A percentile compares a stretch with the other conserved stretches of the same genome.
These are phyloP conservation scores for Trichoderma asperellum DNA, from an alignment of 2,329 filamentous ascomycete genomes.

Conservation along the genomic window DNA sequence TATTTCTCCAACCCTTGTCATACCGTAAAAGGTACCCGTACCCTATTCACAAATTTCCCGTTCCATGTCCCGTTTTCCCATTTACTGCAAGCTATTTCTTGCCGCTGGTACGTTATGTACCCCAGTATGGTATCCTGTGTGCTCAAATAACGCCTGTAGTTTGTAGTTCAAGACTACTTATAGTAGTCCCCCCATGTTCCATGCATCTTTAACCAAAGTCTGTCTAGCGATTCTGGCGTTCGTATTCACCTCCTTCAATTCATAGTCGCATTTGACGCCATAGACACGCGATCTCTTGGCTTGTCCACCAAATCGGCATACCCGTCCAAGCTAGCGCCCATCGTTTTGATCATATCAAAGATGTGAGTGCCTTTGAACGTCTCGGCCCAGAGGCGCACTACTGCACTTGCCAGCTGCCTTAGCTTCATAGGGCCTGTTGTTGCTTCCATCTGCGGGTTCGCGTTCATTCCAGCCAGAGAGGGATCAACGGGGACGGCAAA, in stretches of 20 bases:
- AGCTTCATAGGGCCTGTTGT: constrained; percentile 55
- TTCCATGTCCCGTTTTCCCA: constrained; percentile 6
- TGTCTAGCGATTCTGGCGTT: background rate
- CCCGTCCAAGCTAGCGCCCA: constrained; percentile 60
- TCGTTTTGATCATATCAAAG: constrained; percentile 62
- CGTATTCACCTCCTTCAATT: constrained; percentile 23
- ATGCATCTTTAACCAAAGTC: background rate
- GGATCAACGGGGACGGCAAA: constrained; percentile 64
- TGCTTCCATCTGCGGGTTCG: constrained; percentile 47
- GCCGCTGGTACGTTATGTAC: background rate
- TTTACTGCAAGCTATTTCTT: background rate
- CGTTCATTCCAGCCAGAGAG: constrained; percentile 50
- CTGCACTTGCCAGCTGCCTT: constrained; percentile 59
- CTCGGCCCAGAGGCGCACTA: constrained; percentile 64
- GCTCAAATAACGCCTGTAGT: constrained; percentile 10
- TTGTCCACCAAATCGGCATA: constrained; percentile 63
- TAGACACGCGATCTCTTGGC: constrained; percentile 52
- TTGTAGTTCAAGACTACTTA: background rate
- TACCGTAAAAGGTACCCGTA: background rate
- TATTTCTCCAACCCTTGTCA: background rate
- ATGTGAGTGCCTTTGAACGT: constrained; percentile 65
- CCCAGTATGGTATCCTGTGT: constrained; percentile 15
- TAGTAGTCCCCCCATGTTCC: background rate
- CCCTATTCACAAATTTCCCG: background rate
- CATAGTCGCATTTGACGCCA: constrained; percentile 36